These are phyloP conservation scores for Arachnopeziza araneosa DNA, from an alignment of 2,329 filamentous ascomycete genomes.

Conservation along the genomic window DNA sequence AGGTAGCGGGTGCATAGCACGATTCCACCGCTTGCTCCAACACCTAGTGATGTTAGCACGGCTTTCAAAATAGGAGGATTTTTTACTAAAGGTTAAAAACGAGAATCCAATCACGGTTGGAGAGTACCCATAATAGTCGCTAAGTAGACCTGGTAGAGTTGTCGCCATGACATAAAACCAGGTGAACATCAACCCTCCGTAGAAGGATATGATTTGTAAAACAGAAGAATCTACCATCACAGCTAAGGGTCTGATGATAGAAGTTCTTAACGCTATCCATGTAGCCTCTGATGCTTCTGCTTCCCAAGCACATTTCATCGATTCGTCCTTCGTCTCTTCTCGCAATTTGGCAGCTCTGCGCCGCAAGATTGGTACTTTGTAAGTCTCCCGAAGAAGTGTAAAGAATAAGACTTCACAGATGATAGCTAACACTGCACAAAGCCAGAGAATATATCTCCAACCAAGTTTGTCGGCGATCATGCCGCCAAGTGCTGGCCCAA, in stretches of 20 bases:
- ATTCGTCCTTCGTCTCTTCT: constrained; percentile 44
- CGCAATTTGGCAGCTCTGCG: constrained; percentile 38
- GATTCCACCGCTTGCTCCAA: constrained; percentile 35
- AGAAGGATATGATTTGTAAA: constrained; percentile 40
- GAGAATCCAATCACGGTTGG: constrained; percentile 46
- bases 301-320: constrained; percentile 23
- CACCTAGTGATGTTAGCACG: constrained; percentile 16
- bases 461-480: constrained; percentile 43
- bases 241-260: constrained; percentile 35
- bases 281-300: constrained; percentile 46
- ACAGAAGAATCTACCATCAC: constrained; percentile 45
- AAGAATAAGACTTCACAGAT: constrained; percentile 39
- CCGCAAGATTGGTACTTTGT: constrained; percentile 50
- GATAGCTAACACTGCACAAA: constrained; percentile 36
- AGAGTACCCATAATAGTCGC: constrained; percentile 35
- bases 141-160: constrained; percentile 38
- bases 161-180: constrained; percentile 43
- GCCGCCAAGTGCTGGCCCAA: constrained; percentile 38
- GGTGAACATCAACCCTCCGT: constrained; percentile 37
- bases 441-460: constrained; percentile 50
- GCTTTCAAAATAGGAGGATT: not conserved
- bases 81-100: constrained; percentile 48
- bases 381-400: constrained; percentile 51
- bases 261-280: constrained; percentile 34
- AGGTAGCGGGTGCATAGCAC: constrained; percentile 32